phyloP scores from a whole-genome alignment of 2,329 filamentous ascomycete genomes.

The Fusarium veterinarium region DNA sequence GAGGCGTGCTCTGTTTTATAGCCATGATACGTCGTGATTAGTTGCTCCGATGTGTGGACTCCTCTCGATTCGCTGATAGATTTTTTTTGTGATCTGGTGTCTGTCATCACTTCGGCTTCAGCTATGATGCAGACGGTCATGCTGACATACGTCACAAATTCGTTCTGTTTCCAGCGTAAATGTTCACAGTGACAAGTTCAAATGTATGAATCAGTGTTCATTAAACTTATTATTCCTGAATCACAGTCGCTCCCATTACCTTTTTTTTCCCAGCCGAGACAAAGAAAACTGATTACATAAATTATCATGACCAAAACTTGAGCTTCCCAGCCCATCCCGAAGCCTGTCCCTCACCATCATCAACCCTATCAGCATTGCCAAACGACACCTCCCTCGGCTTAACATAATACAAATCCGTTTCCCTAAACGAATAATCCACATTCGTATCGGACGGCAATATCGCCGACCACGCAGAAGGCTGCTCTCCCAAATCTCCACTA shows the following conservation, averaged over 20 bases:
- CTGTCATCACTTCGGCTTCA: accelerated
- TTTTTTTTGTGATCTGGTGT: accelerated
- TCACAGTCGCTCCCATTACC: neutral
- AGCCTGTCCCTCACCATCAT: neutral
- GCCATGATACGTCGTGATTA: neutral
- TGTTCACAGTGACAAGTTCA: accelerated
- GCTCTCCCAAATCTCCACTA: neutral
- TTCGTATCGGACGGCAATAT: conserved; percentile 33
- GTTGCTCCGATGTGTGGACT: neutral
- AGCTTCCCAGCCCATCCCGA: conserved; percentile 3
- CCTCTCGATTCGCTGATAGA: accelerated
- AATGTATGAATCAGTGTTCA: neutral
- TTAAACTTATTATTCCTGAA: neutral
- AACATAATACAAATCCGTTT: conserved; percentile 50
- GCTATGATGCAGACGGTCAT: accelerated
- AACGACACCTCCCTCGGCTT: conserved; percentile 36
- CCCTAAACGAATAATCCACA: conserved; percentile 52
- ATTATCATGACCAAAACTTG: conserved; percentile 29
- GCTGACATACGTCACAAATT: accelerated
- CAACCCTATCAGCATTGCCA: neutral
- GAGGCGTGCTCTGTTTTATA: neutral
- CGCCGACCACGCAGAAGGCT: conserved; percentile 12
- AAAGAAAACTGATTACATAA: neutral
- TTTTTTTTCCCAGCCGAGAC: neutral
- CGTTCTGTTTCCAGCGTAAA: accelerated